phyloP scores from a whole-genome alignment of 148 eudicot species.

The Amaranthus cruentus region DNA sequence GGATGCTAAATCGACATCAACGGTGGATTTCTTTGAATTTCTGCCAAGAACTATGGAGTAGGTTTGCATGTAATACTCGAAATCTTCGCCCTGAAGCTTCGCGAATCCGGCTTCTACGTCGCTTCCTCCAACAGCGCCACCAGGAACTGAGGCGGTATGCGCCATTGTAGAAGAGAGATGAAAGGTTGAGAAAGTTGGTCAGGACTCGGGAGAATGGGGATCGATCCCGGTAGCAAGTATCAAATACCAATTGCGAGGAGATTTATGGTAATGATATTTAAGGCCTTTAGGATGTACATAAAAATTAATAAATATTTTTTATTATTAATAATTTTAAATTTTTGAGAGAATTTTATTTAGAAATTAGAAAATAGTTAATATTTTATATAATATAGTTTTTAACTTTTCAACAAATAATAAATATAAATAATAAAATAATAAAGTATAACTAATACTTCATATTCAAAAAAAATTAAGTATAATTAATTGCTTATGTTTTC shows the following conservation, averaged over 20 bases:
- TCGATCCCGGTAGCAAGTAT: neutral
- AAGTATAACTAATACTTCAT: too few relatives aligned
- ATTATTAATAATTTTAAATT: too few relatives aligned
- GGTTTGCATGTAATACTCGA: constrained; percentile 97
- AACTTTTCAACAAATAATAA: too few relatives aligned
- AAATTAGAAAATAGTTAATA: too few relatives aligned
- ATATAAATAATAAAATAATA: too few relatives aligned
- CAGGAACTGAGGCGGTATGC: constrained; percentile 6
- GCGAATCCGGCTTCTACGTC: constrained; percentile 96
- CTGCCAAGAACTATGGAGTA: constrained; percentile 89
- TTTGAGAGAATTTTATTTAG: too few relatives aligned
- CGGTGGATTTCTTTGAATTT: constrained; percentile 78
- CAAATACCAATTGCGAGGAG: neutral
- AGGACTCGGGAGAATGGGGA: neutral
- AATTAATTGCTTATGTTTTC: too few relatives aligned
- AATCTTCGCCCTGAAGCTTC: constrained; percentile 92
- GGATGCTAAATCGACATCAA: constrained; percentile 88
- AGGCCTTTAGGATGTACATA: too few relatives aligned
- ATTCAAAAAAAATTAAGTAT: too few relatives aligned
- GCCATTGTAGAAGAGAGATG: constrained; percentile 10
- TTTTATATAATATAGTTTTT: too few relatives aligned
- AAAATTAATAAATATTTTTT: too few relatives aligned
- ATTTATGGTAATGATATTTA: neutral
- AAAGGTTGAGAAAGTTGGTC: neutral
- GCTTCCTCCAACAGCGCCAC: constrained; percentile 24